These are phyloP conservation scores for Rhodomyrtus psidioides DNA, from an alignment of 441 rosid genomes.

Conservation along the genomic window DNA sequence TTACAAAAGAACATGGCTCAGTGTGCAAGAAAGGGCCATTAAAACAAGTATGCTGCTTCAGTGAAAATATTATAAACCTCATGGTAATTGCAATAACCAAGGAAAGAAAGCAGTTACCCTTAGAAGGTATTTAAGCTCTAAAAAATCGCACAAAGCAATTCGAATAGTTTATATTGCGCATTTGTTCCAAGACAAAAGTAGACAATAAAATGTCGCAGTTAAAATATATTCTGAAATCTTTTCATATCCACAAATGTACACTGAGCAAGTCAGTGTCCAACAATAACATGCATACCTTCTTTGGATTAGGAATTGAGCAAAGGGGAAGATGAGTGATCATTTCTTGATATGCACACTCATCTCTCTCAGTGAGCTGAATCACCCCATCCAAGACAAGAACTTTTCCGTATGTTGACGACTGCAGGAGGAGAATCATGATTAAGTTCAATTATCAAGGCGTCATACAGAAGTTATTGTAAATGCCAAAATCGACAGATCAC, in stretches of 20 bases:
- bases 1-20: background rate
- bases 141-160: background rate
- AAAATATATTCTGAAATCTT: background rate
- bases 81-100: background rate
- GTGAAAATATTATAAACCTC: background rate
- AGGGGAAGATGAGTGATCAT: conserved; percentile 96
- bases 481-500: background rate
- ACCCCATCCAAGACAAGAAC: conserved; percentile 92
- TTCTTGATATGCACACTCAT: conserved; percentile 97
- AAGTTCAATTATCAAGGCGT: background rate
- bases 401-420: conserved; percentile 94
- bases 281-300: conserved; percentile 38
- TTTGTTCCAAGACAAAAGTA: background rate
- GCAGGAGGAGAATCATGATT: conserved; percentile 3
- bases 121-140: background rate
- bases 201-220: background rate
- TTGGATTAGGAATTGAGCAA: conserved; percentile 80
- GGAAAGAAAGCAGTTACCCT: background rate
- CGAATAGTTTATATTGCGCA: background rate
- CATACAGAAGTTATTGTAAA: background rate
- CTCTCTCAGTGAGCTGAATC: conserved; percentile 94
- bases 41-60: background rate
- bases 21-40: background rate
- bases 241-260: background rate
- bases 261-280: background rate